Base-by-base conservation (phyloP, 768 basidiomycete species). In the Leucosporidium scottii region DNA sequence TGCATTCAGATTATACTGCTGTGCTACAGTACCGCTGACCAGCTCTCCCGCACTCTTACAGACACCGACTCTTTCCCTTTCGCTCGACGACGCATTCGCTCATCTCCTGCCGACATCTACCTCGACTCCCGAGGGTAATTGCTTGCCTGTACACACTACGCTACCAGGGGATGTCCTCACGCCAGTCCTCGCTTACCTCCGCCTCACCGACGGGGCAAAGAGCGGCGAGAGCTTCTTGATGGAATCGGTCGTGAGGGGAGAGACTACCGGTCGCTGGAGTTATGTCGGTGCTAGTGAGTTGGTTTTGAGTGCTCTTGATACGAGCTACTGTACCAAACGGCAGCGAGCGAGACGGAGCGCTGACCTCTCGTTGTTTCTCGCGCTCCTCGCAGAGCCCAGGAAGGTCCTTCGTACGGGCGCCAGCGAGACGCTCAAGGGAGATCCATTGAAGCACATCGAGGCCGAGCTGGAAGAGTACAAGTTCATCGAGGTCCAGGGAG, bases 111-210 rank as follows among this genome's bases (percentile, higher is more conserved):
- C 71, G 12, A 15, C 57, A 23, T n/a, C 66, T 9, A 47, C 53
- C 36, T 39, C 44, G 7, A 39, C 53, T 1, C 57, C 59, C 3
- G 20, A 91, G 65, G 93, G 93, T 77, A 98, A 98, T 77, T 90
- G 91, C 75, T 85, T 97, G 47, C 94, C 94, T 27, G 84, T 99
- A 72, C 98, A 85, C 79, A 85, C 94, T 62, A 87, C 93, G 75
- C 83, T 99, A 5, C 93, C 94, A 28, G 93, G 92, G 56, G 96
- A 99, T 77, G 85, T 98, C 69, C 84, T 98, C 69, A 99, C 96
- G 30, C 96, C 96, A 78, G 93, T 92, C 77, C 89, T 92, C 81
- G 93, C 96, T 10, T 99, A 97, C 79, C 85, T 99, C 58, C 86
- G 91, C 65, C 84, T 98, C 69, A 86, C 93, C 18, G 88, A 93